A percentile compares a stretch with the other conserved stretches of the same genome.
Conservation (phyloP, 345 rosid species). For the Syzygium aqueum region DNA sequence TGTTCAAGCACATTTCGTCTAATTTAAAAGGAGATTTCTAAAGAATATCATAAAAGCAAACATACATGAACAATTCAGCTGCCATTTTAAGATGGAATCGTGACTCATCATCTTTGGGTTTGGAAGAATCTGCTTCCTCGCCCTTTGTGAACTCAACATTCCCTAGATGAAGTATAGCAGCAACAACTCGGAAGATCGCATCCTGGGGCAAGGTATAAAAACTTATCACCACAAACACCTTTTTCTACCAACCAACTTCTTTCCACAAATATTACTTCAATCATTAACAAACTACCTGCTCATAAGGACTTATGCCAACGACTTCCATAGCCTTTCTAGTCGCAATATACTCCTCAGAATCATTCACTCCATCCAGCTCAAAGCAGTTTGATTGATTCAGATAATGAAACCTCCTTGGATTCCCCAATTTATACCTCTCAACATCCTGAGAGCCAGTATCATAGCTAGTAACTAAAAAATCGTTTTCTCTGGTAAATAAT, state of each 20-base stretch:
- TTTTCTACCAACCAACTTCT: too few relatives aligned
- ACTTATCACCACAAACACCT: background rate
- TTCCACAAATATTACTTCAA: background rate
- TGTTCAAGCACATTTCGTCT: background rate
- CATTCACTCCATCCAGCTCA: conserved; percentile 77
- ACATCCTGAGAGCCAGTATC: conserved; percentile 36
- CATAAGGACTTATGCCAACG: conserved; percentile 71
- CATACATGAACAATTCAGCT: conserved; percentile 84
- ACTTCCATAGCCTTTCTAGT: conserved; percentile 93
- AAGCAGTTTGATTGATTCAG: conserved; percentile 84
- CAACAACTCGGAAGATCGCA: conserved; percentile 82
- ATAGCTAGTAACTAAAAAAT: background rate
- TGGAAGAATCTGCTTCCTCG: conserved; percentile 69
- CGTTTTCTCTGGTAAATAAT: background rate
- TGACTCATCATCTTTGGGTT: conserved; percentile 84
- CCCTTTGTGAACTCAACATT: conserved; percentile 82
- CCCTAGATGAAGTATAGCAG: conserved; percentile 97
- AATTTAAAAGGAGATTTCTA: background rate
- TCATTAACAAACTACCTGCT: conserved; percentile 54
- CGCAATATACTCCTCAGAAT: conserved; percentile 63
- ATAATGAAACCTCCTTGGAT: conserved; percentile 79
- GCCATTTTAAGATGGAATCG: conserved; percentile 66
- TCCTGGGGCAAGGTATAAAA: conserved; percentile 33
- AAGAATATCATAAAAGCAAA: conserved; percentile 3
- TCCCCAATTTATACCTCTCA: conserved; percentile 70